These are phyloP conservation scores for Mycena rebaudengoi DNA, from an alignment of 768 basidiomycete genomes.

Conservation along the genomic window DNA sequence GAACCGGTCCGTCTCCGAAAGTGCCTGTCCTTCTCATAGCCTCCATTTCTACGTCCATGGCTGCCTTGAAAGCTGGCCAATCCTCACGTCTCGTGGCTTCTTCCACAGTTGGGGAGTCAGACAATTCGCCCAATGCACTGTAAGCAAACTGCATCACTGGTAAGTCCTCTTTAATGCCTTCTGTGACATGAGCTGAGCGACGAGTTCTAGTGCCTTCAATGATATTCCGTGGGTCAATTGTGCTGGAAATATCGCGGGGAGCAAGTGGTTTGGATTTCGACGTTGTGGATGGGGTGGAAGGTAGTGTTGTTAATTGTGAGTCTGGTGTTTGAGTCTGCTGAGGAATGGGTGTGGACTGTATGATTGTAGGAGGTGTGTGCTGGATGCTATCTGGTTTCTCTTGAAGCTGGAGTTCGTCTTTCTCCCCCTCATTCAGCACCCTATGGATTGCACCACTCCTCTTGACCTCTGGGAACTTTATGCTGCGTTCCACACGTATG, in stretches of 20 bases:
- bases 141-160: conserved; percentile 3
- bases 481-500: no score
- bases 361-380: conserved; percentile 17
- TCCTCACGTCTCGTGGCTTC: conserved; percentile 9
- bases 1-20: conserved; percentile 26
- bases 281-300: neutral
- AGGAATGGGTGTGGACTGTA: neutral
- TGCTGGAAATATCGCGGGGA: conserved; percentile 8
- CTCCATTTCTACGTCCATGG: conserved; percentile 14
- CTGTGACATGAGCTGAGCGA: neutral
- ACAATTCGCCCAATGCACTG: neutral
- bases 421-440: conserved; percentile 29
- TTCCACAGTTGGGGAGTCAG: conserved; percentile 11
- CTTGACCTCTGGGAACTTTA: conserved; percentile 25
- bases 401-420: neutral
- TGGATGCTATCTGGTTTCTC: conserved; percentile 15
- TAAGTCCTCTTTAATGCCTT: neutral
- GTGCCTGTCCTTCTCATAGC: conserved; percentile 11
- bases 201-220: conserved; percentile 14
- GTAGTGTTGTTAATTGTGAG: conserved; percentile 15
- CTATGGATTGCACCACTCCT: conserved; percentile 4
- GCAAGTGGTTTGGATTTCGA: neutral
- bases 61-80: conserved; percentile 8
- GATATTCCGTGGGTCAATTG: conserved; percentile 14
- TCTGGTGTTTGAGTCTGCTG: neutral